Evolutionary conservation across 2,329 filamentous ascomycete genomes (phyloP), one percentile per base, ranked within the genome.

Genomic region (Aspergillus ochraceus): DNA sequence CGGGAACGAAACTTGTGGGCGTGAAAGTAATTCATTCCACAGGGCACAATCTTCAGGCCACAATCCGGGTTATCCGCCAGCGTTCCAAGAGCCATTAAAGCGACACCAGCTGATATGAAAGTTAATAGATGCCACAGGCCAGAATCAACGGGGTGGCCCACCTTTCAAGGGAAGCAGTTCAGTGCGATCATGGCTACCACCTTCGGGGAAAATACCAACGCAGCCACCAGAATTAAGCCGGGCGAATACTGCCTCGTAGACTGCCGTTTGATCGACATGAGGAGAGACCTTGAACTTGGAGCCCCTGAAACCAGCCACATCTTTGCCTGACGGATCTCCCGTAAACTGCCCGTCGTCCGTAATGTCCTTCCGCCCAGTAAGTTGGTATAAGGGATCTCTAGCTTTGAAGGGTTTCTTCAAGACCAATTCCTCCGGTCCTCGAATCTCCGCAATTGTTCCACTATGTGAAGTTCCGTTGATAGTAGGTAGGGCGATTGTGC

Each of bases 11-110:
- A 99, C 76, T 98, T 99, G 83, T 99, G 94, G 0, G 94, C 91
- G 77, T 98, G 94, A 79, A 99, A 99, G 78, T 99, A 99, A 77
- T 99, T 99, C 94, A 99, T 97, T 69, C 94, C 94, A 54, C 95
- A 93, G 3, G 95, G 95, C 24, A 99, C 91, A 68, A 99, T 97
- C 77, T 93, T 96, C 62, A 99, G 81, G 30, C 91, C 92, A 71
- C 91, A 97, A 64, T 94, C 84, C 2, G 93, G 93, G 62, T 93
- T 87, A 58, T 92, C 88, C 5, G 91, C 92, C 54, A 98, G 82
- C 1, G 95, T 90, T 45, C 94, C 94, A 39, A 99, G 84, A 12
- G 94, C 95, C 94, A 99, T 99, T 71, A 99, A 95, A 60, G 95
- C 95, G 61, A 99, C 92, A 75, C 94, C 94, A 69, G 95, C 94